Evolutionary conservation across 306 rosid genomes (phyloP).

Genomic region (Rosa lucieae): DNA sequence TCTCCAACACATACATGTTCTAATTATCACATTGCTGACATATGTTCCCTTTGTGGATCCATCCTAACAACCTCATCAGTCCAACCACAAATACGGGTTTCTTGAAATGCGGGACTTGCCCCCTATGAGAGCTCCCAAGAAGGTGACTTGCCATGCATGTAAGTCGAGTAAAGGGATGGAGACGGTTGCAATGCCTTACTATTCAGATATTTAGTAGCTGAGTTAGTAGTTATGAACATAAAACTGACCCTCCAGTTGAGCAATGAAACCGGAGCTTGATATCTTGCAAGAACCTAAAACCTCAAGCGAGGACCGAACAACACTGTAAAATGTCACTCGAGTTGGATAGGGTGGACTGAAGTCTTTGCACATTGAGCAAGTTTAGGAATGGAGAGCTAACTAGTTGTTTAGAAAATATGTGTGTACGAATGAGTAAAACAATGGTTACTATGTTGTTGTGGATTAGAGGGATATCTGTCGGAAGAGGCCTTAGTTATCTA

Average conservation of each 20-base stretch:
- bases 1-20: constrained; percentile 96
- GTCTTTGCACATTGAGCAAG: neutral
- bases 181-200: constrained; percentile 91
- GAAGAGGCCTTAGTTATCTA: neutral
- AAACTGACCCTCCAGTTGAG: constrained; percentile 71
- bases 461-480: neutral
- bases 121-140: constrained; percentile 52
- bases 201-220: constrained; percentile 86
- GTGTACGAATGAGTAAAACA: neutral
- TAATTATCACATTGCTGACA: constrained; percentile 88
- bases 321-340: neutral
- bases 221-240: constrained; percentile 93
- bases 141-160: constrained; percentile 70
- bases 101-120: constrained; percentile 65
- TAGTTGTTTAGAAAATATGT: neutral
- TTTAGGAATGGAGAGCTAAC: neutral
- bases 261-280: constrained; percentile 37
- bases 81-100: constrained; percentile 48
- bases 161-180: constrained; percentile 85
- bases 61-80: constrained; percentile 59
- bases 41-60: constrained; percentile 84
- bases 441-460: neutral
- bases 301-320: neutral
- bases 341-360: neutral
- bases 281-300: neutral